Base-by-base conservation (phyloP, 2,329 filamentous ascomycete species). In the Arachnopeziza araneosa region DNA sequence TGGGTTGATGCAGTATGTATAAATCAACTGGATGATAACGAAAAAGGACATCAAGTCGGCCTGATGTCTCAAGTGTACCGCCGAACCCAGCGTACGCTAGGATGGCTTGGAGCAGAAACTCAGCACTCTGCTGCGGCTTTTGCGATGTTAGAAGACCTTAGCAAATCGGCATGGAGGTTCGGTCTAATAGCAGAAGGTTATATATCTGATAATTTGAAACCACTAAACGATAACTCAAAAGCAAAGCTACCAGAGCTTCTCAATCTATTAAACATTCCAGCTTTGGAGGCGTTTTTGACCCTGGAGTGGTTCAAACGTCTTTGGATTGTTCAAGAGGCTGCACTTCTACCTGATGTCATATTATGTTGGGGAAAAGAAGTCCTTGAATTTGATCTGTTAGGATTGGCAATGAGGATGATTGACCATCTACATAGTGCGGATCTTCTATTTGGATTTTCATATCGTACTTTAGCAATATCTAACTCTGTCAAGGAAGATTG, bases 11-110 rank as follows among this genome's bases (percentile, higher is more conserved):
- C 36, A 3, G 17, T 44, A 17, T 44, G 36, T 44, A 44, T 55
- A 24, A 55, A 55, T n/a, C 54, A 55, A 36, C 21, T 6, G 1
- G 54, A 49, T 24, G 23, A 49, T 23, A 19, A 10, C 3, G n/a
- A 49, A 24, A 55, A 55, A 49, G 54, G 54, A 17, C 54, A 55
- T 24, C 54, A 55, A 55, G 54, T 55, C 4, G 24, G 21, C 19
- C 32, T 55, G 19, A 55, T 55, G 54, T 30, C 54, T 4, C 54
- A 48, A 19, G 32, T 55, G 10, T 55, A 49, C 19, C n/a, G 21
- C 10, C 6, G 7, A 7, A 55, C 54, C 14, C 26, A n/a, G 4
- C 4, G 30, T 36, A 22, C 32, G 22, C 22, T 55, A 2, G 54
- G 4, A 10, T 55, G 54, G 54, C 32, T 55, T 21, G 54, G 54